These are phyloP conservation scores for Decorospora gaudefroyi DNA, from an alignment of 2,329 filamentous ascomycete species.

Conservation along the genomic window DNA sequence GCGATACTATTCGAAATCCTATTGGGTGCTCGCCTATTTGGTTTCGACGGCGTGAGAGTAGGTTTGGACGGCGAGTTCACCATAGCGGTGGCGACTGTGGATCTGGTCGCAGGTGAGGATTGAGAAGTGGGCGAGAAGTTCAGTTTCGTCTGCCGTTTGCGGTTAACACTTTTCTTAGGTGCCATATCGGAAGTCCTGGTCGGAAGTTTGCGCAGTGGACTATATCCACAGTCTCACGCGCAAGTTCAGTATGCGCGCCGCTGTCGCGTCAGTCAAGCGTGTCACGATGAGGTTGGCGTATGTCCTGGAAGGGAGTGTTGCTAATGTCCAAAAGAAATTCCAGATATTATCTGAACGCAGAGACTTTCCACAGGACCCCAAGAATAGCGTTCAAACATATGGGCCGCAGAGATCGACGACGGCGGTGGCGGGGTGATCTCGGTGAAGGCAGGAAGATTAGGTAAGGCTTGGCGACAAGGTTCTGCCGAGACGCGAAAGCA, in stretches of 20 bases:
- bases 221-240: slow-evolving; percentile 3
- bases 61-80: slow-evolving; percentile 8
- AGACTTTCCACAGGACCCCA: not conserved
- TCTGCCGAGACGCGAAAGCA: slow-evolving; percentile 14
- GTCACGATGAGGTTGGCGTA: slow-evolving; percentile 2
- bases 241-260: slow-evolving; percentile 1
- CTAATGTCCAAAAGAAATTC: not conserved
- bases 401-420: not conserved
- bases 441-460: slow-evolving; percentile 10
- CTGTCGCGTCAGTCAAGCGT: slow-evolving; percentile 9
- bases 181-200: slow-evolving; percentile 24
- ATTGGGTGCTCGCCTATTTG: slow-evolving; percentile 26
- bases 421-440: no score
- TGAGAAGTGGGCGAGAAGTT: slow-evolving; percentile 51
- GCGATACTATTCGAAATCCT: slow-evolving; percentile 17
- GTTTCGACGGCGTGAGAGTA: slow-evolving; percentile 11
- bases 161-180: slow-evolving; percentile 29
- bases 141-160: slow-evolving; percentile 50
- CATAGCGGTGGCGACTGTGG: slow-evolving; percentile 6
- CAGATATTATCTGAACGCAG: not conserved
- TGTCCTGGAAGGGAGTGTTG: not conserved
- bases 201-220: not conserved
- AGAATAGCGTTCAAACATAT: not conserved
- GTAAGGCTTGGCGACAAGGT: slow-evolving; percentile 6
- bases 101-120: slow-evolving; percentile 43